phyloP scores from a whole-genome alignment of 2,329 filamentous ascomycete species.

The Fonsecaea nubica region DNA sequence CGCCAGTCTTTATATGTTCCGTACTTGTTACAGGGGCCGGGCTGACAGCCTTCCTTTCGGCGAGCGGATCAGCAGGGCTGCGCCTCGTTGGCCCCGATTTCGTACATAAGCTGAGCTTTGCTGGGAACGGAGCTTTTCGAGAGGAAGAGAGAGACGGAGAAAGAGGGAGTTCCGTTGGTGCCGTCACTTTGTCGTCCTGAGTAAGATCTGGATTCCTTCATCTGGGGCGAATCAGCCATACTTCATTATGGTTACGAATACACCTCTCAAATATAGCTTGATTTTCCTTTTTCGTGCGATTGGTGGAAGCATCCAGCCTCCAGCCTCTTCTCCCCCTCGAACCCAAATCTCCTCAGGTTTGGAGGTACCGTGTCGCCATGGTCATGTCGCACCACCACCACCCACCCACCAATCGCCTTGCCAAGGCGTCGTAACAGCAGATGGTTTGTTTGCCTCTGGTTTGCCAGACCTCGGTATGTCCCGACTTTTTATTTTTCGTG shows the following conservation, averaged over 20 bases:
- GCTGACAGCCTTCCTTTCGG: constrained; percentile 5
- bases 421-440: neutral
- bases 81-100: constrained; percentile 1
- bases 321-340: neutral
- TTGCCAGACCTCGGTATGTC: neutral
- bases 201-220: neutral
- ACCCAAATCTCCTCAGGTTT: neutral
- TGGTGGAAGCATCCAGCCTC: neutral
- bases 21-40: neutral
- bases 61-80: constrained; percentile 12
- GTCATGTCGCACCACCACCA: neutral
- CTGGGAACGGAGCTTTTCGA: neutral
- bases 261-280: neutral
- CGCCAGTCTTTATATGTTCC: constrained; percentile 15
- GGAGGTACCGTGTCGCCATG: neutral
- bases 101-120: neutral
- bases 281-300: neutral
- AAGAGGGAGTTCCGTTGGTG: too few species aligned
- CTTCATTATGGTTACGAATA: too few species aligned
- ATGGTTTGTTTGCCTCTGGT: neutral
- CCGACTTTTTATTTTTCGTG: neutral
- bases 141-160: too few species aligned
- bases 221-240: neutral
- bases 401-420: neutral
- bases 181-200: too few species aligned